Evolutionary conservation across 164 flowering plant species (phyloP).

Genomic region (Cinnamomum chago): DNA sequence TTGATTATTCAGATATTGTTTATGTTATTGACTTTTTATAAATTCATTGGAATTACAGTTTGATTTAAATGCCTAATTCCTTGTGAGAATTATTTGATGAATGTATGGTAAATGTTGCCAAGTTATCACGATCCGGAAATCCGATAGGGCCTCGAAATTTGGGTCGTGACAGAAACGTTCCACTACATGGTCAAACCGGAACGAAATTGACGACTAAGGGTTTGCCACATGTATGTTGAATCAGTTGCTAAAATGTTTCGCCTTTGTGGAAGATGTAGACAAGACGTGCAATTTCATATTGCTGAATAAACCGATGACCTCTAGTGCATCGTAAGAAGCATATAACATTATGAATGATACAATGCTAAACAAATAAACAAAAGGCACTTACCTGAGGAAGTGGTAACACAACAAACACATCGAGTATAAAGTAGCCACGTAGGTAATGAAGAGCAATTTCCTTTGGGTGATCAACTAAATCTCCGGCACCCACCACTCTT

Average conservation of each 20-base stretch:
- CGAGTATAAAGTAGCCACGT: constrained; percentile 51
- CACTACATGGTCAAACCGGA: too few species aligned
- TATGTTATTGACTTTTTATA: too few species aligned
- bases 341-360: neutral
- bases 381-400: constrained; percentile 71
- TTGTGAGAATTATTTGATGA: too few species aligned
- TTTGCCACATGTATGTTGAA: neutral
- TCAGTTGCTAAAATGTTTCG: neutral
- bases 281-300: too few species aligned
- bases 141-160: too few species aligned
- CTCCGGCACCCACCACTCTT: constrained; percentile 85
- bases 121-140: too few species aligned
- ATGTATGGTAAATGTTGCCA: too few species aligned
- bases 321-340: neutral
- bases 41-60: too few species aligned
- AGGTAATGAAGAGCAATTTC: constrained; percentile 73
- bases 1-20: too few species aligned
- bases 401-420: constrained; percentile 68
- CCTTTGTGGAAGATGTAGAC: neutral
- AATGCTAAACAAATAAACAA: neutral
- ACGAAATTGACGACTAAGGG: too few species aligned
- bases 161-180: too few species aligned
- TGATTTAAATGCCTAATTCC: too few species aligned
- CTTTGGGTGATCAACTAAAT: constrained; percentile 76
- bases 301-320: neutral